phyloP scores from a whole-genome alignment of 2,329 filamentous ascomycete genomes.

The Pseudocercospora eumusae region DNA sequence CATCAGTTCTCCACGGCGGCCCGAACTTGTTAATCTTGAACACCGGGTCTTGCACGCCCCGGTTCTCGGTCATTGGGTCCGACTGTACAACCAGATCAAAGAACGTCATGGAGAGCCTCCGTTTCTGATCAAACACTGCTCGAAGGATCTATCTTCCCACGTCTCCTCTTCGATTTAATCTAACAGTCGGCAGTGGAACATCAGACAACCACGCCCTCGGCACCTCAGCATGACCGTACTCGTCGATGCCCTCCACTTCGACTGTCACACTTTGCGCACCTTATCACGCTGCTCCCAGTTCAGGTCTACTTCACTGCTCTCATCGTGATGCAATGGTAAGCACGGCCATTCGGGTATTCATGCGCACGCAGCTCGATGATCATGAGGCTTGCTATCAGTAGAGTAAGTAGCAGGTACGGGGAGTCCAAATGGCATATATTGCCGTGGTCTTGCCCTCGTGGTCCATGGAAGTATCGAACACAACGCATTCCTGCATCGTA shows the following conservation, averaged over 20 bases:
- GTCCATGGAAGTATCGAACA: conserved; percentile 3
- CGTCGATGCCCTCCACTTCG: conserved; percentile 2
- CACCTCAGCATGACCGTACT: not conserved
- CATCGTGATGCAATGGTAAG: conserved; percentile 8
- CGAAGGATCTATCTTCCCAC: not conserved
- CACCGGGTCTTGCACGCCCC: not conserved
- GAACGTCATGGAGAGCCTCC: not conserved
- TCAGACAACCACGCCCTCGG: not conserved
- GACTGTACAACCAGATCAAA: not conserved
- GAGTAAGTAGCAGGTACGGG: not conserved
- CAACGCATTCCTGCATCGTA: conserved; percentile 3
- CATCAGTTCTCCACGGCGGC: not conserved
- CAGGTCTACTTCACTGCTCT: not conserved
- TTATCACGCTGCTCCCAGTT: not conserved
- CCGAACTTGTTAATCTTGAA: not conserved
- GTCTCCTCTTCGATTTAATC: not conserved
- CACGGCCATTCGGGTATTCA: not conserved
- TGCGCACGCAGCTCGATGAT: not conserved
- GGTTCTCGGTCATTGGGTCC: not conserved
- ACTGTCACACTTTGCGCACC: not conserved
- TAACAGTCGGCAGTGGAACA: not conserved
- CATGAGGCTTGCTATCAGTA: conserved; percentile 1
- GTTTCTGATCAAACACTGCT: not conserved
- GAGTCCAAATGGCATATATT: conserved; percentile 2
- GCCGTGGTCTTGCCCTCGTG: conserved; percentile 4